Evolutionary conservation across 2,329 filamentous ascomycete species (phyloP), one percentile per base, ranked within the genome.

Genomic region (Diaporthe batatas): DNA sequence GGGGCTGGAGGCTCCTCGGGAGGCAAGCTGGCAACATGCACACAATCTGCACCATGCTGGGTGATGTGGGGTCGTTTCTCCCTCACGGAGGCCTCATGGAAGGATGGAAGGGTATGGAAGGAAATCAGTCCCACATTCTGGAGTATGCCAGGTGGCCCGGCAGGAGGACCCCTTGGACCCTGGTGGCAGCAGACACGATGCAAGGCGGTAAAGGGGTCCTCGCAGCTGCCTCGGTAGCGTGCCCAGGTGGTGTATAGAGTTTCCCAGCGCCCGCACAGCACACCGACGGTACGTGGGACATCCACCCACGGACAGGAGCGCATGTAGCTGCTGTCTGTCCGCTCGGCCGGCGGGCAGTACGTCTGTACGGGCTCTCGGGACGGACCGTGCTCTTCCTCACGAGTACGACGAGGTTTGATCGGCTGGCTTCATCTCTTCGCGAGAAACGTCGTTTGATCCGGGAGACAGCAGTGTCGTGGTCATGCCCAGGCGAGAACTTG

Each of bases 61-160:
- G n/a, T 7, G 36, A 44, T 36, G 59, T 36, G 59, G 44, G 25
- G 42, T 10, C 29, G 6, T 49, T 36, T 23, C 18, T 49, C 44
- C 6, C 42, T 25, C 44, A 23, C 8, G 57, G 57, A 59, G 57
- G 57, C 59, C 44, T 65, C 59, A 36, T 23, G 29, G 29, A 51
- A 36, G 34, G 34, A 36, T 36, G 34, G 34, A 36, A 29, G 29
- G 29, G 5, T 29, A 29, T 29, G 29, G 2, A 29, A 36, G 34
- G 34, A 36, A 32, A 1, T 5, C n/a, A 42, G 44, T 36, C 42
- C 44, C 59, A 65, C 59, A 10, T 16, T 18, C 59, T 51, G 59
- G 21, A 65, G 21, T 23, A 2, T 51, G 59, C 59, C 59, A 65
- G 59, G 59, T 65, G 59, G 59, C 25, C 59, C 44, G 44, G 59